phyloP scores from a whole-genome alignment of 164 flowering plant genomes.

The Nymphaea colorata region DNA sequence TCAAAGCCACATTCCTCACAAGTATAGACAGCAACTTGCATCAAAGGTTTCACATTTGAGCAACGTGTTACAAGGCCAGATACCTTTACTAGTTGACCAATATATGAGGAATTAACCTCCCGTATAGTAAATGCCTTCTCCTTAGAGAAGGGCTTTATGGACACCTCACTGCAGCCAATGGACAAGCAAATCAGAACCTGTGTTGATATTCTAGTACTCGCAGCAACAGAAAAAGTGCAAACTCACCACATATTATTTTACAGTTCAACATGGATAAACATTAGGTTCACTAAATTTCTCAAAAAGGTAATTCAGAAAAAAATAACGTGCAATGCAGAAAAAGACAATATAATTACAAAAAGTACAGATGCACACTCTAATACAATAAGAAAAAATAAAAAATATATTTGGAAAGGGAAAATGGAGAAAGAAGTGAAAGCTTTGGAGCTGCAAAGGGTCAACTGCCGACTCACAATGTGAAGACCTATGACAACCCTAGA shows the following conservation, averaged over 20 bases:
- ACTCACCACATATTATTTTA: too few relatives aligned
- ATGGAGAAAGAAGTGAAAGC: too few relatives aligned
- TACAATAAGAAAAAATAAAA: too few relatives aligned
- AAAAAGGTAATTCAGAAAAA: too few relatives aligned
- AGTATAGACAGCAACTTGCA: slow-evolving; percentile 97
- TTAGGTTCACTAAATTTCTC: not conserved
- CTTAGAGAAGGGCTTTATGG: slow-evolving; percentile 73
- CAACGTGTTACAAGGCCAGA: slow-evolving; percentile 97
- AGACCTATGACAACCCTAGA: too few relatives aligned
- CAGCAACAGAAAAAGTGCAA: not conserved
- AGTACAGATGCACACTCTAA: too few relatives aligned
- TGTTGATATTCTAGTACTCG: not conserved
- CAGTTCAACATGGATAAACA: not conserved
- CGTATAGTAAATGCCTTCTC: slow-evolving; percentile 74
- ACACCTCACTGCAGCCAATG: slow-evolving; percentile 63
- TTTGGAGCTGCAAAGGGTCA: too few relatives aligned
- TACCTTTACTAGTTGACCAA: slow-evolving; percentile 89
- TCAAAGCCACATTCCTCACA: slow-evolving; percentile 99
- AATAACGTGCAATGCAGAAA: too few relatives aligned
- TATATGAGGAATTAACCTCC: slow-evolving; percentile 88
- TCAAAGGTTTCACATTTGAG: slow-evolving; percentile 96
- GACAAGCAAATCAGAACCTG: not conserved
- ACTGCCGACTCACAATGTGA: too few relatives aligned
- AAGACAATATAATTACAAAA: too few relatives aligned
- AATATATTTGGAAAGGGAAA: too few relatives aligned